A percentile compares a stretch with the other conserved stretches of the same genome.
phyloP scores from a whole-genome alignment of 257 asterid genomes.

The Lantana camara region DNA sequence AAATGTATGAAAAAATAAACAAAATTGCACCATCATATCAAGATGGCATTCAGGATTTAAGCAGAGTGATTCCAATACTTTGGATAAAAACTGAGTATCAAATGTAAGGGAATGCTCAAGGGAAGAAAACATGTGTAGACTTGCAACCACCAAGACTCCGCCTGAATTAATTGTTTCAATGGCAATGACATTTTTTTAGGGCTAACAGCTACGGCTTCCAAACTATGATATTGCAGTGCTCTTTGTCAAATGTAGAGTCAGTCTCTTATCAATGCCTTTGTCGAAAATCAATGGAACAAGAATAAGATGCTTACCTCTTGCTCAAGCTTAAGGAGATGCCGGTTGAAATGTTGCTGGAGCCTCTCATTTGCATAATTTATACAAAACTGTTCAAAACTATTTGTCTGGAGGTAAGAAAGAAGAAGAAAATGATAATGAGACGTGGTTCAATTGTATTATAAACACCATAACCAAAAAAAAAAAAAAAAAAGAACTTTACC shows the following conservation, averaged over 20 bases:
- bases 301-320: conserved; percentile 73
- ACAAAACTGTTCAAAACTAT: conserved; percentile 89
- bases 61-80: neutral
- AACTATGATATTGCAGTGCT: conserved; percentile 13
- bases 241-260: conserved; percentile 10
- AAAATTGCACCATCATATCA: conserved; percentile 4
- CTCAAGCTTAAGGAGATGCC: conserved; percentile 84
- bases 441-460: conserved; percentile 9
- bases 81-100: conserved; percentile 7
- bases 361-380: conserved; percentile 96
- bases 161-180: conserved; percentile 20
- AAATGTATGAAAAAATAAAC: neutral
- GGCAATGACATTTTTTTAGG: conserved; percentile 3
- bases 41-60: conserved; percentile 18
- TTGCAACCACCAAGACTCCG: conserved; percentile 19
- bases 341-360: conserved; percentile 91
- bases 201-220: conserved; percentile 2
- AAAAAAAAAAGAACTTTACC: conserved; percentile 44
- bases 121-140: neutral
- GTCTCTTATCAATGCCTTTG: conserved; percentile 7
- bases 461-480: neutral
- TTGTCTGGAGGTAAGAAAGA: conserved; percentile 50
- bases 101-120: neutral
- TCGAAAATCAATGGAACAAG: conserved; percentile 8
- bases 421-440: conserved; percentile 18